Percentiles rank a stretch among this genome's conserved stretches.
Conservation (phyloP, 2,329 filamentous ascomycete genomes). For the Arthrinium puccinioides region DNA sequence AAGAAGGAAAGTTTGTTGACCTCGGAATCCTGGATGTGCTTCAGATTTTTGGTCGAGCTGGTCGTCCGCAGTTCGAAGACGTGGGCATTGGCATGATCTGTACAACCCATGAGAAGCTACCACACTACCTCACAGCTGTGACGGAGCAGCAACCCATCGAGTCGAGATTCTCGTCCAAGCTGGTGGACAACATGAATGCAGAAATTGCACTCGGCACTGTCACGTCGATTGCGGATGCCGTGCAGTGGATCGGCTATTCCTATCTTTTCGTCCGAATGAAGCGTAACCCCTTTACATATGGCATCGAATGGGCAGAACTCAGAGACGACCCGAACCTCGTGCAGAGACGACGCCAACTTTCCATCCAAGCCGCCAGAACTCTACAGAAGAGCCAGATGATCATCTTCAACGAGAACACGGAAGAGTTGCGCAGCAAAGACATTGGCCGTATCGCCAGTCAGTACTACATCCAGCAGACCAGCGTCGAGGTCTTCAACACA, state of each 20-base stretch:
- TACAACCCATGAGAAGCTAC: slow-evolving; percentile 87
- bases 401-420: slow-evolving; percentile 91
- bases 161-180: slow-evolving; percentile 86
- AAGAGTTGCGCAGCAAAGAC: slow-evolving; percentile 89
- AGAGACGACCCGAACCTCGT: slow-evolving; percentile 83
- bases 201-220: slow-evolving; percentile 93
- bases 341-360: slow-evolving; percentile 74
- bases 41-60: slow-evolving; percentile 97
- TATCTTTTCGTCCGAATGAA: slow-evolving; percentile 97
- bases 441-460: slow-evolving; percentile 95
- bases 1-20: slow-evolving; percentile 95
- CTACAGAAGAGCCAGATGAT: slow-evolving; percentile 97
- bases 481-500: slow-evolving; percentile 91
- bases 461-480: slow-evolving; percentile 90
- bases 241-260: slow-evolving; percentile 96
- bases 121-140: slow-evolving; percentile 86
- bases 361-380: slow-evolving; percentile 80
- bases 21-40: slow-evolving; percentile 93
- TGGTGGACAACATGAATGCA: slow-evolving; percentile 95
- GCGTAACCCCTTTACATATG: slow-evolving; percentile 83
- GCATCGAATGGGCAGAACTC: slow-evolving; percentile 90
- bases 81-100: slow-evolving; percentile 98
- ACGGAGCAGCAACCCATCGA: slow-evolving; percentile 97
- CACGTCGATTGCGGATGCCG: slow-evolving; percentile 85
- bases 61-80: slow-evolving; percentile 95